These are phyloP conservation scores for Trifolium subterraneum DNA, from an alignment of 306 rosid genomes.

Conservation along the genomic window DNA sequence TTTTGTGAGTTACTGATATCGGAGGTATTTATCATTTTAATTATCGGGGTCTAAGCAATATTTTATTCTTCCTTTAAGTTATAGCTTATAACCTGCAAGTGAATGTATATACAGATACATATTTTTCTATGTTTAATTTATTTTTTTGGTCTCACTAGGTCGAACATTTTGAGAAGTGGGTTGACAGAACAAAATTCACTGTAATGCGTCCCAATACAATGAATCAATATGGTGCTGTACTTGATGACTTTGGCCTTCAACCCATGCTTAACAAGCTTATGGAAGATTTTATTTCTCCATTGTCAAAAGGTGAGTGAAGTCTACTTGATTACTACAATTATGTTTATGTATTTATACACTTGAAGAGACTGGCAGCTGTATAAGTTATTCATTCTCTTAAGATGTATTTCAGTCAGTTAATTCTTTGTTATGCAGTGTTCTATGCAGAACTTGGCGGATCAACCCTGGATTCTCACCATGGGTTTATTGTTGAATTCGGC, in stretches of 20 bases:
- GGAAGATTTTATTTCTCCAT: conserved; percentile 69
- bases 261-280: conserved; percentile 80
- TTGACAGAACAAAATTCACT: conserved; percentile 52
- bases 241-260: conserved; percentile 90
- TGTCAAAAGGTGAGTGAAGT: conserved; percentile 63
- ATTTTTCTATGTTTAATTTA: conserved; percentile 3
- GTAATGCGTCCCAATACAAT: conserved; percentile 88
- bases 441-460: conserved; percentile 55
- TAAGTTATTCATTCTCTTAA: conserved; percentile 20
- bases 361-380: not conserved
- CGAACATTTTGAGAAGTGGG: conserved; percentile 87
- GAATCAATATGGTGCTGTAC: conserved; percentile 83
- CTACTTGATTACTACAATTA: conserved; percentile 19
- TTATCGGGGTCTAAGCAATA: conserved; percentile 3
- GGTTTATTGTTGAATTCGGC: conserved; percentile 56
- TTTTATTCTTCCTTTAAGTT: conserved; percentile 30
- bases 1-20: conserved; percentile 77
- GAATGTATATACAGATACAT: not conserved
- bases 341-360: conserved; percentile 32
- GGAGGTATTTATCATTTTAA: conserved; percentile 65
- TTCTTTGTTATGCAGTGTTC: conserved; percentile 49
- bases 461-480: conserved; percentile 63
- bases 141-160: conserved; percentile 58
- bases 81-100: conserved; percentile 25
- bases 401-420: conserved; percentile 15